Base-by-base conservation (phyloP, 768 basidiomycete genomes). In the Austroboletus festivus region DNA sequence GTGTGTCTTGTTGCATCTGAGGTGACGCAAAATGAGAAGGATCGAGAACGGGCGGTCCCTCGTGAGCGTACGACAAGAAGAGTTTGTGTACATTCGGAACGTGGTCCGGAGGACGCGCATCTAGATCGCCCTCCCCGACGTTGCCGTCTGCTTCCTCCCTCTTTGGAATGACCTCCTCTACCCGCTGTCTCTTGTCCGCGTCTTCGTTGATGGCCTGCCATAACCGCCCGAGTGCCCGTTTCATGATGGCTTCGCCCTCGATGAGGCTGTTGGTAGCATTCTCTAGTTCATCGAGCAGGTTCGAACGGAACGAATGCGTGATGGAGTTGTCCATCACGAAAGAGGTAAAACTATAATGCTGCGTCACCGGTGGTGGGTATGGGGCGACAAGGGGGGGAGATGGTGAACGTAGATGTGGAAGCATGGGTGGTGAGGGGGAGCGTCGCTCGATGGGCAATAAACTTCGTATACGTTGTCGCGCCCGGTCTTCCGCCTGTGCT, bases 261-360 rank as follows among this genome's bases (percentile, higher is more conserved):
- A 93, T 86, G 38, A 93, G 78, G 38, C 81, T 82, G 61, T 89
- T 90, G 10, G 89, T 90, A 13, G 89, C 83, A 43, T 85, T 73
- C 55, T 91, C 88, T 13, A 93, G 74, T 57, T 91, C 89, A 54
- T 89, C 84, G 20, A 92, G 69, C 41, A 92, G 69, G 47, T 73
- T 76, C 28, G 89, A 86, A 38, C 89, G 86, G 68, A 90, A 93
- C 4, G 90, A 82, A 63, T 89, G 86, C 16, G 86, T 89, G 15
- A 89, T 81, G 8, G 88, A 79, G 53, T 85, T 87, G 63, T 93
- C 90, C 76, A 92, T 78, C 13, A 93, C 89, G 57, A 90, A 89
- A 0, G 89, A 88, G 18, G 89, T 78, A 67, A 88, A 92, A 52
- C 78, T 85, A 50, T 83, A 75, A 59, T 92, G 89, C 42, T 85